Evolutionary conservation across 2,329 filamentous ascomycete species (phyloP).

Genomic region (Trichoderma sp.): DNA sequence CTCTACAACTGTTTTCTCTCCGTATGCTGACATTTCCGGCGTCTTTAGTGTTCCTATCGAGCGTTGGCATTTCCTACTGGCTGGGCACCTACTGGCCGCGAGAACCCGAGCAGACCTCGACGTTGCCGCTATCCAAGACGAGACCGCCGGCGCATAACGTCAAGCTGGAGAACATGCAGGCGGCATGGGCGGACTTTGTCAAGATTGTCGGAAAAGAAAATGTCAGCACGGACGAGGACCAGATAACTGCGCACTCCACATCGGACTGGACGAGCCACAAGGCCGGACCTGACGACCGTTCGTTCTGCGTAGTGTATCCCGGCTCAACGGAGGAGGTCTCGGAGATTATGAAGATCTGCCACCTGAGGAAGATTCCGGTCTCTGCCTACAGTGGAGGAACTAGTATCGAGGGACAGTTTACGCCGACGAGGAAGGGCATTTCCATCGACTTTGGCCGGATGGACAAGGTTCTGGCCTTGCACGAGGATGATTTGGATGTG

Average conservation of each 20-base stretch:
- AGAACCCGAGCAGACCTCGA: constrained; percentile 53
- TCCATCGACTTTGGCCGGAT: constrained; percentile 84
- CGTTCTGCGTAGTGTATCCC: constrained; percentile 74
- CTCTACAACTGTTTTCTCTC: neutral
- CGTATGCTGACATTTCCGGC: neutral
- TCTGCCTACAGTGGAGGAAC: constrained; percentile 86
- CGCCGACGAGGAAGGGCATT: constrained; percentile 76
- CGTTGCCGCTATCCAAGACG: constrained; percentile 54
- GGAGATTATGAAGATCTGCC: constrained; percentile 85
- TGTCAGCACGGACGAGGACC: constrained; percentile 57
- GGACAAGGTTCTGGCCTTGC: constrained; percentile 73
- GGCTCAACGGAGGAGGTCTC: constrained; percentile 77
- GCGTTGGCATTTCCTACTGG: constrained; percentile 54
- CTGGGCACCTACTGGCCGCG: constrained; percentile 55
- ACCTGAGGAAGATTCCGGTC: constrained; percentile 75
- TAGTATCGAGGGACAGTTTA: constrained; percentile 84
- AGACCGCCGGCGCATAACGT: constrained; percentile 55
- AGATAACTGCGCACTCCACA: constrained; percentile 55
- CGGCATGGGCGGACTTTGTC: constrained; percentile 67
- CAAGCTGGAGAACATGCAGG: constrained; percentile 62
- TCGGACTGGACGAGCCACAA: constrained; percentile 64
- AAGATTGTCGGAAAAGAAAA: constrained; percentile 62
- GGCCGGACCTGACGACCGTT: constrained; percentile 45
- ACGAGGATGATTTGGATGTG: constrained; percentile 74
- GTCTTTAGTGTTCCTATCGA: constrained; percentile 49